Base-by-base conservation (phyloP, 2,329 filamentous ascomycete species). In the Dactylellina cionopaga region DNA sequence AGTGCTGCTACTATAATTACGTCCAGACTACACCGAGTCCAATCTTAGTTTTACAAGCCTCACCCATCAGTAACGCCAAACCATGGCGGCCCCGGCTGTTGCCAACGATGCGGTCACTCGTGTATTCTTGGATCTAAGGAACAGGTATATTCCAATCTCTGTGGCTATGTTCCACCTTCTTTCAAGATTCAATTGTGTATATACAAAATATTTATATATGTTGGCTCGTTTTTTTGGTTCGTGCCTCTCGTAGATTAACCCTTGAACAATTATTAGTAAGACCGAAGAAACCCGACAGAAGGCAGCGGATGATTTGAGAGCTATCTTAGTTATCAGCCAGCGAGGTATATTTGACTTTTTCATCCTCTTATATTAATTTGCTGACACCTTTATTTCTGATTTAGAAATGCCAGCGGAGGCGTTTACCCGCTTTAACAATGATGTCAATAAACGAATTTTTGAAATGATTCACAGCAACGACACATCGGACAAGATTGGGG, bases 401-500 rank as follows among this genome's bases (percentile, higher is more conserved):
- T 62, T 77, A 89, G 95, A 98, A 81, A 87, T 95, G 79, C 87
- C 87, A 22, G 86, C 90, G 58, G 92, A 95, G 78, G 88, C 90
- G 75, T 98, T 98, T 81, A 81, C 84, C 68, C 85, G 86, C 75
- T 89, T 88, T 80, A 90, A 90, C 79, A 87, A 86, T 78, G 83
- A 87, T 64, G 85, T 91, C 74, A 89, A 87, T 78, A 82, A 84
- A 76, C 86, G 86, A 66, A 89, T 92, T 77, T 87, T 87, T 62
- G 83, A 85, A 75, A 85, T 98, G 75, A 92, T 96, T 49, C 92
- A 94, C 80, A 91, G 92, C 75, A 90, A 87, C 82, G 93, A 96
- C 80, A 90, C 92, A 3, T 88, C 89, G 77, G 95, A 99, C 79
- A 90, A 92, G 68, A 88, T 97, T 64, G 95, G 93, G 74, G 96